Conservation (phyloP, 495 filamentous ascomycete species). For the Hyaloscypha bicolor region DNA sequence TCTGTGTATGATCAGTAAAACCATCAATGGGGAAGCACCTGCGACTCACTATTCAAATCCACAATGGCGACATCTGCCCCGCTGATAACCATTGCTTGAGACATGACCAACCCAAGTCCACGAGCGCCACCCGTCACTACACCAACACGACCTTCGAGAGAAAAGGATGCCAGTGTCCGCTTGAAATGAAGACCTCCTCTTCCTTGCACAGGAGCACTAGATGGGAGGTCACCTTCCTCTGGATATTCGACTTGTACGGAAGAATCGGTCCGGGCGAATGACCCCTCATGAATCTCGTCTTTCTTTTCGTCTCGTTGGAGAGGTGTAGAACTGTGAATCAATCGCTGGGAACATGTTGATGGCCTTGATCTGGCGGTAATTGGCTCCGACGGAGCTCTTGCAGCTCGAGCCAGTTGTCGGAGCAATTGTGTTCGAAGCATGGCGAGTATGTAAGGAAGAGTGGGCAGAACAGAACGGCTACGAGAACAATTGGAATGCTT, state of each 20-base stretch:
- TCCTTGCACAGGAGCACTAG: constrained; percentile 66
- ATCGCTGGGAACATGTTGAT: constrained; percentile 4
- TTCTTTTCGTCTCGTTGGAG: constrained; percentile 22
- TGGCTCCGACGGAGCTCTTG: constrained; percentile 10
- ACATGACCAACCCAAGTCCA: constrained; percentile 78
- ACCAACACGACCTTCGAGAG: constrained; percentile 55
- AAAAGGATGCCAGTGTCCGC: constrained; percentile 63
- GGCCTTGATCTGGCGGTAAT: constrained; percentile 9
- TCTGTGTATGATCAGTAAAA: constrained; percentile 47
- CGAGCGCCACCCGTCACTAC: constrained; percentile 55
- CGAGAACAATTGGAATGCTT: background rate
- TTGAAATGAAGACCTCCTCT: constrained; percentile 71
- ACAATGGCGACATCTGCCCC: constrained; percentile 91
- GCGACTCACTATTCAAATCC: constrained; percentile 80
- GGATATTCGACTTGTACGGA: constrained; percentile 77
- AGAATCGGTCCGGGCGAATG: constrained; percentile 79
- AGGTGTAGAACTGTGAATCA: constrained; percentile 15
- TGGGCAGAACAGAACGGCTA: background rate
- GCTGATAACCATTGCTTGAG: constrained; percentile 80
- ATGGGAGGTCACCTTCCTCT: constrained; percentile 66
- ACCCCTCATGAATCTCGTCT: constrained; percentile 23
- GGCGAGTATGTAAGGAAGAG: constrained; percentile 2
- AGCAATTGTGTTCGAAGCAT: constrained; percentile 34
- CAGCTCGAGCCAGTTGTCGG: constrained; percentile 23
- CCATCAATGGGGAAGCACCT: background rate